Base-by-base conservation (phyloP, 208 protist species). In the Trypanosoma conorhini region DNA sequence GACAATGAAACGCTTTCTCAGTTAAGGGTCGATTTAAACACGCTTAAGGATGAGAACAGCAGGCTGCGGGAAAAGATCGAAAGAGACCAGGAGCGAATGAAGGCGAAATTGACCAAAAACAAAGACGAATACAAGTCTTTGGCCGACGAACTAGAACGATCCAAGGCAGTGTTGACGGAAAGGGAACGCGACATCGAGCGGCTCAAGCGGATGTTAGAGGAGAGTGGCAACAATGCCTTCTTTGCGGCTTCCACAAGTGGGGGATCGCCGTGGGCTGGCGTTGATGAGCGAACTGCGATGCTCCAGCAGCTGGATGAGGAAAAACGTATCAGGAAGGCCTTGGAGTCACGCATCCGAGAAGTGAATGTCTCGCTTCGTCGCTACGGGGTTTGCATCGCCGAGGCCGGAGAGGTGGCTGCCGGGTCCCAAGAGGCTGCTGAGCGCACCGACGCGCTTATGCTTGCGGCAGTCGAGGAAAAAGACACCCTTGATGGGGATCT, bases 11-110 rank as follows among this genome's bases (percentile, higher is more conserved):
- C 80, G 15, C 75, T 78, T 35, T 92, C 92, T 24, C 87, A 94
- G 74, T 82, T 95, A 31, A 89, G 87, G 70, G 88, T 94, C 12
- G 88, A 95, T 31, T 74, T 95, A 42, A 84, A 68, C 67, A 69
- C 87, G 33, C 67, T 94, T 54, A 80, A 80, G 24, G 88, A 97
- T 26, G 92, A 97, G 59, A 94, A 95, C 68, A 68, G 70, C 42
- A 94, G 92, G 66, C 79, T 97, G 67, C 86, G 89, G 62, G 88
- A 95, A 72, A 97, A 97, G 83, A 88, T 97, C 67, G 85, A 93
- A 77, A 82, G 87, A 24, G 92, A 97, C 62, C 88, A 95, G 66
- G 92, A 97, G 68, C 93, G 94, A 65, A 95, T 97, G 59, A 97
- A 95, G 75, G 80, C 80, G 13, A 95, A 94, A 77, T 72, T 97